phyloP scores from a whole-genome alignment of 768 basidiomycete genomes.

The Stropharia rugosoannulata region DNA sequence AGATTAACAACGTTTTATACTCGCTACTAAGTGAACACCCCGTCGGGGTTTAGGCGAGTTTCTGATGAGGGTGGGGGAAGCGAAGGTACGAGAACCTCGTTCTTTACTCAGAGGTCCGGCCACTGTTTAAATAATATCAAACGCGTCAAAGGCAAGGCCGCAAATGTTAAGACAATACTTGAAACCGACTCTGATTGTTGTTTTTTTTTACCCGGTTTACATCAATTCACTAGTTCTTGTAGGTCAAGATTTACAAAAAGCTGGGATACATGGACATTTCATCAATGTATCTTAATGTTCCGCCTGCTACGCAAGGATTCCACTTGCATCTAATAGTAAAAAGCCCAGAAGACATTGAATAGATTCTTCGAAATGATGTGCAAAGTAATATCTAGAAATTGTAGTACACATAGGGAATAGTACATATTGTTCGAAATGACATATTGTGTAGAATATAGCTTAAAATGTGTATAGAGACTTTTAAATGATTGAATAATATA shows the following conservation, averaged over 20 bases:
- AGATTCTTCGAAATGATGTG: no score
- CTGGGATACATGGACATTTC: neutral
- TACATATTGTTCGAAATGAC: no score
- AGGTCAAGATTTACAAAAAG: slow-evolving; percentile 1
- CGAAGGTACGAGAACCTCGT: neutral
- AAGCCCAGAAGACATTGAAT: no score
- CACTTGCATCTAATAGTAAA: neutral
- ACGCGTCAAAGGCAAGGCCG: neutral
- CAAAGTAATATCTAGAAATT: no score
- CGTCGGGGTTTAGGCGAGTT: neutral
- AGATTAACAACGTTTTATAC: neutral
- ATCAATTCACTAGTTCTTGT: neutral
- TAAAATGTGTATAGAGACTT: no score
- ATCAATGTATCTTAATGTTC: neutral
- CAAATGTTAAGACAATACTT: neutral
- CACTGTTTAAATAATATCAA: neutral
- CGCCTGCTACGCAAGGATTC: neutral
- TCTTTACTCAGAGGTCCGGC: no score
- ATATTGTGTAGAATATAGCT: no score
- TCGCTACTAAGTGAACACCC: neutral
- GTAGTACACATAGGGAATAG: no score
- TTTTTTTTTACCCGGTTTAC: neutral
- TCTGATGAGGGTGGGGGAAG: neutral
- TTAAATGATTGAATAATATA: no score
- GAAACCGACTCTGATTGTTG: neutral